phyloP scores from a whole-genome alignment of 2,329 filamentous ascomycete genomes.

The Cercospora sp. region DNA sequence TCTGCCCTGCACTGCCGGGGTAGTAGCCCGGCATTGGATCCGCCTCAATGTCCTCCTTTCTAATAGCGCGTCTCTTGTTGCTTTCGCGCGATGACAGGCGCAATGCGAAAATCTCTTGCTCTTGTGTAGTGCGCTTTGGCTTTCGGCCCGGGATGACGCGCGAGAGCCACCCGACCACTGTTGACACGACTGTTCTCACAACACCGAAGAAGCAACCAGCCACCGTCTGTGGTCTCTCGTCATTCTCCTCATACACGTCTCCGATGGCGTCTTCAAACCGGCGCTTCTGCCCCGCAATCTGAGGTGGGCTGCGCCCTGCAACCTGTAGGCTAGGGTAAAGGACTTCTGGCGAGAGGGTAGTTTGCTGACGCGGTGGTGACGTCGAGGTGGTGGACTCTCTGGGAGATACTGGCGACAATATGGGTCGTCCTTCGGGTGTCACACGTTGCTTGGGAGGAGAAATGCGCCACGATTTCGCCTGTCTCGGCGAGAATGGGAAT shows the following conservation, averaged over 20 bases:
- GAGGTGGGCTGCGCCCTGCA: not conserved
- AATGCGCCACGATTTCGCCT: slow-evolving; percentile 5
- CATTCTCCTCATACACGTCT: slow-evolving; percentile 3
- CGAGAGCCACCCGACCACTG: not conserved
- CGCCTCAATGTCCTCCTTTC: slow-evolving; percentile 15
- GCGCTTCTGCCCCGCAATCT: slow-evolving; percentile 11
- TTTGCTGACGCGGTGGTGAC: not conserved
- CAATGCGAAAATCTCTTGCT: slow-evolving; percentile 24
- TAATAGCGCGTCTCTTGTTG: slow-evolving; percentile 26
- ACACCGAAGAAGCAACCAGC: slow-evolving; percentile 7
- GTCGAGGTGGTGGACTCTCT: not conserved
- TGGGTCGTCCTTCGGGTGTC: slow-evolving; percentile 4
- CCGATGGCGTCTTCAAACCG: not conserved
- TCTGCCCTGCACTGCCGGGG: slow-evolving; percentile 3
- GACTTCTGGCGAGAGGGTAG: slow-evolving; percentile 5
- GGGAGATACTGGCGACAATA: slow-evolving; percentile 8
- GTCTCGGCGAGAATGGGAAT: slow-evolving; percentile 3
- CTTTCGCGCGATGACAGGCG: slow-evolving; percentile 15
- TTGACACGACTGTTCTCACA: slow-evolving; percentile 1
- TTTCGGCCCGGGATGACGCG: slow-evolving; percentile 1
- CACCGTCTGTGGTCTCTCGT: slow-evolving; percentile 3
- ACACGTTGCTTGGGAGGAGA: slow-evolving; percentile 3
- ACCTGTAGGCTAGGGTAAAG: slow-evolving; percentile 18
- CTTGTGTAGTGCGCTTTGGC: slow-evolving; percentile 1
- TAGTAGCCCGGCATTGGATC: slow-evolving; percentile 16